Base-by-base conservation (phyloP, 371 early-diverging fungal genomes). In the Mucor saturninus region DNA sequence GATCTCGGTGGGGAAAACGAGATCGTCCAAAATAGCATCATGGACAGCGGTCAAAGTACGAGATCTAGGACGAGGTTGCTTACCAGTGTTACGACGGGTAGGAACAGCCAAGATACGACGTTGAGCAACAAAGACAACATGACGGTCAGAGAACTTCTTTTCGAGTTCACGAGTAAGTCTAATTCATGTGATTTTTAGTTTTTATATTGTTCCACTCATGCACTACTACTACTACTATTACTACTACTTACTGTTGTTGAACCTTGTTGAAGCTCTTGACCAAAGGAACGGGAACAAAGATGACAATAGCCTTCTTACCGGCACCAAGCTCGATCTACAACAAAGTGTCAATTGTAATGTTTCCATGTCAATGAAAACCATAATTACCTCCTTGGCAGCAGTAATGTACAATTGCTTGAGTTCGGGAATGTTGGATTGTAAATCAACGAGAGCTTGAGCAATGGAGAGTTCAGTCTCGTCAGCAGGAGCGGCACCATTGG, bases 61-160 rank as follows among this genome's bases (percentile, higher is more conserved):
- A 74, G 91, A 90, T 76, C 95, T 91, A 71, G 97, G 98, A 71
- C 98, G 92, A 68, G 84, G 76, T 85, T 97, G 97, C 83, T 88
- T 90, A 67, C 86, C 85, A 74, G 93, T 91, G 68, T 90, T 85
- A 65, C 86, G 86, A 80, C 93, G 93, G 72, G 88, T 84, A 61
- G 95, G 97, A 86, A 92, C 93, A 76, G 89, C 86, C 82, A 96
- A 81, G 81, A 97, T 95, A 79, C 95, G 93, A 71, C 98, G 94
- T 83, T 95, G 93, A 68, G 96, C 97, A 77, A 96, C 82, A 64
- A 97, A 86, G 72, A 97, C 86, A 69, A 97, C 93, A 83, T 97
- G 96, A 74, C 95, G 91, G 83, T 97, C 97, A 68, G 94, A 91
- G 90, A 97, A 95, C 91, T 97, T 97, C 95, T 97, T 97, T 88